Percentiles rank a stretch among this genome's conserved stretches.
Evolutionary conservation across 148 eudicot species (phyloP).

Genomic region (Limonium bicolor): DNA sequence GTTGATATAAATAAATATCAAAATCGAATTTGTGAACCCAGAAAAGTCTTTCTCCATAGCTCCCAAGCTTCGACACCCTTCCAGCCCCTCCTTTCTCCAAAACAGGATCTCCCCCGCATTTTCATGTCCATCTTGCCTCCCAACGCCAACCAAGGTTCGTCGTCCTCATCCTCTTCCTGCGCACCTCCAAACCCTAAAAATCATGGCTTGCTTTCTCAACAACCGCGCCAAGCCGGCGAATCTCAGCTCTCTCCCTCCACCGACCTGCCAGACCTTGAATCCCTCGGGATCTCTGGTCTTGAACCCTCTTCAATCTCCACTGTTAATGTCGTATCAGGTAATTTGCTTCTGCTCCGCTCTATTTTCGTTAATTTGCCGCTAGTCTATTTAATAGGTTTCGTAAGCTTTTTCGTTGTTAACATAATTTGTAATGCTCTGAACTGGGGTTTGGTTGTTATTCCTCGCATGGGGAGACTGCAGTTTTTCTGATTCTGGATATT

Average conservation of each 20-base stretch:
- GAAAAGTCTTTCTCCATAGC: too few species aligned
- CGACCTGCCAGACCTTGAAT: constrained; percentile 5
- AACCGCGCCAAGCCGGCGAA: constrained; percentile 8
- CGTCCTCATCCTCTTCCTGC: constrained; percentile 30
- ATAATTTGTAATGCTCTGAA: background rate
- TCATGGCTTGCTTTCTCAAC: constrained; percentile 27
- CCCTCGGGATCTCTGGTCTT: constrained; percentile 20
- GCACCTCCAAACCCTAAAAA: constrained; percentile 36
- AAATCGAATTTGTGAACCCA: too few species aligned
- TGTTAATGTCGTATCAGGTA: constrained; percentile 19
- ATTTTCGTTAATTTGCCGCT: too few species aligned
- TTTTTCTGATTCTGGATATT: too few species aligned
- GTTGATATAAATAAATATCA: too few species aligned
- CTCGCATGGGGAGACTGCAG: too few species aligned
- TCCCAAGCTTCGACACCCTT: too few species aligned
- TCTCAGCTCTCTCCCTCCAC: constrained; percentile 8
- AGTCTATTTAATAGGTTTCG: background rate
- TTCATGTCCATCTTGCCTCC: constrained; percentile 99
- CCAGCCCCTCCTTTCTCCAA: constrained; percentile 5
- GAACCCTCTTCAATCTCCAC: constrained; percentile 11
- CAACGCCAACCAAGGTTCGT: constrained; percentile 37
- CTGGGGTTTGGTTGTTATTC: constrained; percentile 5
- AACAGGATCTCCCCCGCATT: constrained; percentile 13
- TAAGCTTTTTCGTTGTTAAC: background rate
- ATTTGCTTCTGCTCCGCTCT: too few species aligned